These are phyloP conservation scores for Penicillium sp. DNA, from an alignment of 2,329 filamentous ascomycete genomes.

Conservation along the genomic window DNA sequence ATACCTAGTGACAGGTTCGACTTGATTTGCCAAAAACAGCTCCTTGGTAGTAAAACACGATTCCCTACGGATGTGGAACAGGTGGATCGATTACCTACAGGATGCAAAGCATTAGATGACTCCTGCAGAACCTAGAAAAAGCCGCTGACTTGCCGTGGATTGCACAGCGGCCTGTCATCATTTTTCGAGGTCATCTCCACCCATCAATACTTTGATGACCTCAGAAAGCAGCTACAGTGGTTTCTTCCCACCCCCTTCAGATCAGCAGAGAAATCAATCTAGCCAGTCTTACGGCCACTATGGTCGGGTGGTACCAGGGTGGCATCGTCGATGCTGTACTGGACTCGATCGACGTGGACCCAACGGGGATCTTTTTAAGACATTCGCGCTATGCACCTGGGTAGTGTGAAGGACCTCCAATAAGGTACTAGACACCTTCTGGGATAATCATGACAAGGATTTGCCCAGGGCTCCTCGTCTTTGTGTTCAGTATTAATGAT, in stretches of 20 bases:
- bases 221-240: slow-evolving; percentile 3
- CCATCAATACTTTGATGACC: slow-evolving; percentile 8
- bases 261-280: neutral
- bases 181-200: slow-evolving; percentile 10
- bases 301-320: slow-evolving; percentile 25
- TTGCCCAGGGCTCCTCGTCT: neutral
- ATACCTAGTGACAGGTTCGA: neutral
- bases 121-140: slow-evolving; percentile 13
- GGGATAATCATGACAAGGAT: neutral
- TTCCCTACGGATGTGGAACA: slow-evolving; percentile 23
- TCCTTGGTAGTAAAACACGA: slow-evolving; percentile 7
- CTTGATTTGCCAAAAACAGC: slow-evolving; percentile 18
- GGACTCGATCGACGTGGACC: slow-evolving; percentile 3
- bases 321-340: slow-evolving; percentile 9
- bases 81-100: slow-evolving; percentile 21
- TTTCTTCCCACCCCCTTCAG: slow-evolving; percentile 5
- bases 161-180: slow-evolving; percentile 5
- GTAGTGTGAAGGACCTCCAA: neutral
- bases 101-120: slow-evolving; percentile 18
- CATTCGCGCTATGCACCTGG: slow-evolving; percentile 4
- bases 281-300: slow-evolving; percentile 10
- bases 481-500: neutral
- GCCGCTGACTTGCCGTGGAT: slow-evolving; percentile 14
- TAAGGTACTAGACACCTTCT: neutral
- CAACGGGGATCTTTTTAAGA: neutral